A percentile compares a stretch with the other conserved stretches of the same genome.
Conservation (phyloP, 2,329 filamentous ascomycete genomes). For the Aspergillus felis region DNA sequence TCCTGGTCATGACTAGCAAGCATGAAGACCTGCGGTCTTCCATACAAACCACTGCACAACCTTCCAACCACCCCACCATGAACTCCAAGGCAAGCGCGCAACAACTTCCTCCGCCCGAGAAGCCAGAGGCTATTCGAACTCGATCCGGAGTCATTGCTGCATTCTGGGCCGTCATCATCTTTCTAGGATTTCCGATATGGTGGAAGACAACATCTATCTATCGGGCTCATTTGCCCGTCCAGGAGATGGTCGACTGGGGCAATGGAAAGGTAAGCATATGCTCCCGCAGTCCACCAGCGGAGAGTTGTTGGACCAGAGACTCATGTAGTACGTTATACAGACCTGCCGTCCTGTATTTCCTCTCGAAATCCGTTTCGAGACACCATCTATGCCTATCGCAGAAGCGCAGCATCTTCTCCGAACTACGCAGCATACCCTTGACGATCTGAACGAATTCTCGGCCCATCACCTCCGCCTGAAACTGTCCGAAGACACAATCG, state of each 20-base stretch:
- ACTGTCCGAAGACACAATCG: constrained; percentile 43
- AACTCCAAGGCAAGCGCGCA: constrained; percentile 20
- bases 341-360: constrained; percentile 86
- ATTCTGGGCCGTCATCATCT: constrained; percentile 83
- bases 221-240: constrained; percentile 75
- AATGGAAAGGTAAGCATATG: constrained; percentile 70
- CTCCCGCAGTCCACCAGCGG: neutral
- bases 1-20: constrained; percentile 30
- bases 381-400: constrained; percentile 59
- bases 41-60: constrained; percentile 11
- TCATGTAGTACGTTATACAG: constrained; percentile 45
- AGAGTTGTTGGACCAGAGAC: neutral
- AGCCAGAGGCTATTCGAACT: constrained; percentile 62
- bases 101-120: constrained; percentile 71
- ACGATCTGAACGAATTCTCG: constrained; percentile 81
- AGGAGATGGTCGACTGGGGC: constrained; percentile 86
- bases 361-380: constrained; percentile 73
- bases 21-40: constrained; percentile 32
- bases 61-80: constrained; percentile 13
- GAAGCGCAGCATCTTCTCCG: constrained; percentile 72
- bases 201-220: constrained; percentile 93
- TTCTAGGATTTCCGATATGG: constrained; percentile 89
- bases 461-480: constrained; percentile 76
- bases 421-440: constrained; percentile 79
- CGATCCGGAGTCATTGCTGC: constrained; percentile 74